Evolutionary conservation across 2,329 filamentous ascomycete genomes (phyloP), one percentile per base, ranked within the genome.

Genomic region (Zasmidium cellare): DNA sequence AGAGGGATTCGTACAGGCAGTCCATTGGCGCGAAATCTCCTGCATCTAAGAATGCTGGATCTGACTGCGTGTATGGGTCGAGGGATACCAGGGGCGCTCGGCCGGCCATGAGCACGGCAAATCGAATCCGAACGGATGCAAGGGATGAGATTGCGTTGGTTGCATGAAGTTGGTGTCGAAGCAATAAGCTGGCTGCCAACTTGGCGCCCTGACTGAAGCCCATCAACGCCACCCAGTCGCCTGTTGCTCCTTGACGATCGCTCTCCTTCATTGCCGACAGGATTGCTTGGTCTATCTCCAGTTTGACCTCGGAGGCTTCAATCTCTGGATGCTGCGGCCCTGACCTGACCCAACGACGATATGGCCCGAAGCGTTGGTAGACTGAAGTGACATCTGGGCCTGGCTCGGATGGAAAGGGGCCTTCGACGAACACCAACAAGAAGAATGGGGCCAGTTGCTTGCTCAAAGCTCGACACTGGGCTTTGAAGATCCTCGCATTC

Each of bases 151-250:
- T n/a, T n/a, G n/a, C n/a, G n/a, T n/a, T n/a, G 5, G 49, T 31
- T 53, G 50, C 48, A 45, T 46, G 50, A 41, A 57, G 45, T 50
- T 63, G 62, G 46, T 64, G 57, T 9, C 79, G 76, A 65, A 80
- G 82, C 41, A 89, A 73, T 60, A 89, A 52, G 59, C 84, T 86
- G 1, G 81, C 83, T 1, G 80, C 81, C 3, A 88, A 67, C 72
- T 85, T 87, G 19, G 84, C 85, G 46, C 87, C 87, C 69, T 89
- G 86, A 52, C 84, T 87, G 71, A 89, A 89, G 0, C 87, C 87
- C 51, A 89, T 65, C 9, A 88, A 61, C 0, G 76, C 87, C 9
- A 87, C 82, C 80, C 84, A 87, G 12, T 78, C 74, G 0, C 86
- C 86, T 0, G 75, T 79, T 1, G 77, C 84, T n/a, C 79, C 80